These are phyloP conservation scores for Solanum hybrid DNA, from an alignment of 305 asterid species.

Conservation along the genomic window DNA sequence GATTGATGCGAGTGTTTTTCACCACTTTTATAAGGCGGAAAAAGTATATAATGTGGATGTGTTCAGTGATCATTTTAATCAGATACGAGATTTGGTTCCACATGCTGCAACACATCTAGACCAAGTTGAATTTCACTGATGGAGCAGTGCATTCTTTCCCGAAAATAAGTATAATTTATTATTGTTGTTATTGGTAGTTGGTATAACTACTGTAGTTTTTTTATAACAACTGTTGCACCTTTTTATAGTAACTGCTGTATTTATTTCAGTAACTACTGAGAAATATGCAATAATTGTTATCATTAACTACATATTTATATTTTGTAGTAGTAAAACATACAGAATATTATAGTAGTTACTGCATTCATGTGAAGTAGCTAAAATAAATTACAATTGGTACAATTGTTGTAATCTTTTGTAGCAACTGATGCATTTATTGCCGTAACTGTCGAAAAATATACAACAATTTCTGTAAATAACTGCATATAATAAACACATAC, in stretches of 20 bases:
- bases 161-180: not conserved
- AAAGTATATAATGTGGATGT: too few species aligned
- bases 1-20: not conserved
- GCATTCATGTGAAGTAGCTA: not conserved
- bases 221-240: too few species aligned
- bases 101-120: not conserved
- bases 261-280: not conserved
- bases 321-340: not conserved
- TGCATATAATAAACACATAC: not conserved
- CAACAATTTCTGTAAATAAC: not conserved
- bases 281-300: too few species aligned
- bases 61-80: not conserved
- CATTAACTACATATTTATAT: not conserved
- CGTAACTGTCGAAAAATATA: too few species aligned
- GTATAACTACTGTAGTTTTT: not conserved
- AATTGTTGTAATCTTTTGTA: not conserved
- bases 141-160: too few species aligned
- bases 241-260: too few species aligned
- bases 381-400: not conserved
- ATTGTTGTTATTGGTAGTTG: too few species aligned
- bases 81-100: too few species aligned
- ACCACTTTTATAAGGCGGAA: not conserved
- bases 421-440: too few species aligned
- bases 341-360: too few species aligned
- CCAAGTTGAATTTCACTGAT: not conserved